Evolutionary conservation across 495 filamentous ascomycete species (phyloP), one percentile per base, ranked within the genome.

Genomic region (Tuber umbilicatum): DNA sequence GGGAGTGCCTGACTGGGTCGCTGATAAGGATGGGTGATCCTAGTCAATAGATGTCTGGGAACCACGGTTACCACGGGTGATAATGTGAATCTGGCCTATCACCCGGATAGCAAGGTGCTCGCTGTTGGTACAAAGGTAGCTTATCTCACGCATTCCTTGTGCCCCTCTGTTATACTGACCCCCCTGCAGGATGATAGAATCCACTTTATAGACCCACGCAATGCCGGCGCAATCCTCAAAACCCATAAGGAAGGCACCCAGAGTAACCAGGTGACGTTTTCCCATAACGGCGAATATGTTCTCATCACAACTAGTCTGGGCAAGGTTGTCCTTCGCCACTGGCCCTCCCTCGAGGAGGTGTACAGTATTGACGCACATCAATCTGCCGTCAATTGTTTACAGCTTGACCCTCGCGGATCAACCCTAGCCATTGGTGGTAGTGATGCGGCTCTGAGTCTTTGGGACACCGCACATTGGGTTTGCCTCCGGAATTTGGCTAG

Each of bases 391-490:
- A 76, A 80, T 71, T 82, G 81, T 68, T 67, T 82, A 23, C 81
- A 80, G 55, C 76, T 82, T 37, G 81, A 82, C 39, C 80, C 78
- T 39, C 75, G 81, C 10, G 81, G 81, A 67, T 80, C 75, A 27
- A 93, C 93, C 80, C 87, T 99, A 31, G 95, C 96, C 27, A 89
- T 94, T 4, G 96, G 94, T 60, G 94, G 93, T 14, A 91, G 90
- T 71, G 96, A 99, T 83, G 92, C 93, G 1, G 87, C 97, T 23
- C 91, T 97, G 70, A 87, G 91, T 9, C 87, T 98, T 23, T 99
- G 94, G 91, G 94, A 97, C 82, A 97, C 96, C 0, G 88, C 87
- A 43, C 92, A 96, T 80, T 97, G 93, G 94, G 90, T 95, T 71
- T 97, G 93, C 81, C 87, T 90, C 69, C 89, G 92, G 72, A 97